Base-by-base conservation (phyloP, 2,329 filamentous ascomycete species). In the Fusarium phyllophilum region DNA sequence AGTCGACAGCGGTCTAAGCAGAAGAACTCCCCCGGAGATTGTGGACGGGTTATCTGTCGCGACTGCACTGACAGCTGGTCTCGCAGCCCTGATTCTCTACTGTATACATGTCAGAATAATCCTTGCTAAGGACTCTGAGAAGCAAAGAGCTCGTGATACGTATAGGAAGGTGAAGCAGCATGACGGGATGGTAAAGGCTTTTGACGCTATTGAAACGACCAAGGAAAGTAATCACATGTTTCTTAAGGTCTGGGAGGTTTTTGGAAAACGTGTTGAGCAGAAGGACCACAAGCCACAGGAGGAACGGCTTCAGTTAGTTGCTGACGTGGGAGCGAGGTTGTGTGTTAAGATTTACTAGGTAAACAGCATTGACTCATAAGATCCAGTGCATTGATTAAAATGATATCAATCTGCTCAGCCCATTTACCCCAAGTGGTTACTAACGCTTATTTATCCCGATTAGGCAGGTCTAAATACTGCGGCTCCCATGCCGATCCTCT, bases 51-150 rank as follows among this genome's bases (percentile, higher is more conserved):
- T 77, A 2, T 81, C 77, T 4, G 68, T 82, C 1, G 75, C 81
- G 3, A 82, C 80, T 5, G 79, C 81, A 1, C 59, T 82, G 2
- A 80, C 78, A 2, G 73, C 79, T 1, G 80, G 81, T 0, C 62
- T 80, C 8, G 81, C 80, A 6, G 80, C 78, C 3, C 38, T 82
- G 52, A 75, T 82, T 11, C 62, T 82, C 11, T 79, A 79, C 39
- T 80, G 78, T 55, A 31, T 58, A 9, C 59, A 67, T 4, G 75
- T 78, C 1, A 39, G 75, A 1, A 33, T 74, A 5, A 24, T 72
- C 6, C 42, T 75, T 8, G 68, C 73, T 0, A 24, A 20, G 6
- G 48, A 34, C 4, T 54, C 39, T 15, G 73, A 78, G 8, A 71
- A 74, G 24, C 42, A 61, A 13, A 77, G 67, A 15, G 70, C 72